A percentile compares a stretch with the other conserved stretches of the same genome.
These are phyloP conservation scores for Starmera dryadoides DNA, from an alignment of 805 yeast genomes.

Conservation along the genomic window DNA sequence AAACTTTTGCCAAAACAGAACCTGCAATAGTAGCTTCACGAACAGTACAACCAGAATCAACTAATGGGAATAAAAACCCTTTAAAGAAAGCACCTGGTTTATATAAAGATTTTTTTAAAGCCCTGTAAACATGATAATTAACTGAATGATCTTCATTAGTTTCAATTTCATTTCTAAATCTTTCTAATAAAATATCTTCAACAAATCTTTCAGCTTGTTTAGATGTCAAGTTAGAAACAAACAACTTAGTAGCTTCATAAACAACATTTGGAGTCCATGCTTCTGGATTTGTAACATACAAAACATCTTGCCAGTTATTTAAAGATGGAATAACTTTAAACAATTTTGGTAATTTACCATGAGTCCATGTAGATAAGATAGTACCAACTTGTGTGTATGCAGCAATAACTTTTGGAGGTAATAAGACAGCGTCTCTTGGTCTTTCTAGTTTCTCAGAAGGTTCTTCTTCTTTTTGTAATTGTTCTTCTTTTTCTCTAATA, in stretches of 20 bases:
- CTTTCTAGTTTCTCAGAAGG: constrained; percentile 18
- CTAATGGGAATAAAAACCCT: constrained; percentile 88
- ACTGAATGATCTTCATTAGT: constrained; percentile 69
- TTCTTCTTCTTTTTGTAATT: constrained; percentile 21
- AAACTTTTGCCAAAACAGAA: constrained; percentile 80
- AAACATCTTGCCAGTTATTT: constrained; percentile 91
- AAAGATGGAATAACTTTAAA: constrained; percentile 92
- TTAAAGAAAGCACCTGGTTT: constrained; percentile 97
- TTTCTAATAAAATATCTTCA: constrained; percentile 56
- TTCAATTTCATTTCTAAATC: constrained; percentile 66
- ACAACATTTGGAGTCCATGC: constrained; percentile 93
- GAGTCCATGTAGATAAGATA: constrained; percentile 80
- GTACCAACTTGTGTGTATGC: constrained; percentile 91
- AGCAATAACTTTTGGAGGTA: constrained; percentile 94
- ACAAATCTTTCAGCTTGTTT: constrained; percentile 85
- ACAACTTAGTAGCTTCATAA: constrained; percentile 90
- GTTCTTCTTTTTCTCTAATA: constrained; percentile 64
- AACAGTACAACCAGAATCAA: constrained; percentile 81
- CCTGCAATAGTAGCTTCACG: constrained; percentile 95
- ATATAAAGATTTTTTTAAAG: constrained; percentile 86
- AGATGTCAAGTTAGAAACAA: constrained; percentile 84
- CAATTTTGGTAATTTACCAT: constrained; percentile 93
- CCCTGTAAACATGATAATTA: constrained; percentile 88
- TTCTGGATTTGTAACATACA: constrained; percentile 88
- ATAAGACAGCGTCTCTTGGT: constrained; percentile 65